Evolutionary conservation across 176 grass and related monocot genomes (phyloP), one percentile per base, ranked within the genome.

Genomic region (Oryza coarctata): DNA sequence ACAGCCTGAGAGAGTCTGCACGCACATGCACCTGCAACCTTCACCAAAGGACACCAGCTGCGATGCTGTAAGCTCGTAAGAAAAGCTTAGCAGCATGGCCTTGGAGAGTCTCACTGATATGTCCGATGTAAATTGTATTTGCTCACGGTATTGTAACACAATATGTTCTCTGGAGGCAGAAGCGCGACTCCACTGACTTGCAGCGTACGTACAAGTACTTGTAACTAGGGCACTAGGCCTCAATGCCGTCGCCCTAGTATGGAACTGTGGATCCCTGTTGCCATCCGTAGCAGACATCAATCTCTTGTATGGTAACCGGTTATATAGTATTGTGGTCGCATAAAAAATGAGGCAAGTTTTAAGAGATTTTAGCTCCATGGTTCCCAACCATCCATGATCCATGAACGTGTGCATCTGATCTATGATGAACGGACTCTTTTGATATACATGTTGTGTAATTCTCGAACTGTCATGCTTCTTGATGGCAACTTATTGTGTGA

Each of bases 1-100:
- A n/a, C 90, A 88, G n/a, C 93, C 96, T 13, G 75, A 87, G 39
- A 95, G 91, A 84, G 79, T 93, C 12, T 99, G 96, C 63, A 91
- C 84, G 1, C 94, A 97, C 5, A 1, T 6, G 36, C 20, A 31
- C 77, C 73, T 84, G 49, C 88, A 87, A 43, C 47, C 35, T 68
- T 71, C 76, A 58, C 61, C 76, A 12, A 89, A 88, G 71, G 65
- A 78, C 3, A 3, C 18, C 3, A 3, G 12, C 26, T 49, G 10
- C 39, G 57, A 36, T 1, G 67, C 58, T 39, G 38, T 39, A 34
- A 78, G 10, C 83, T 29, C 25, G 15, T 30, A 27, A 2, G 71
- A 77, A 77, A 83, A 11, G 7, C 69, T 55, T 35, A 36, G 27
- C 28, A 7, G 68, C 60, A 17, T 86, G 70, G 44, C 23, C 47